Evolutionary conservation across 208 protist genomes (phyloP).

Genomic region (Phytomonas sp.): DNA sequence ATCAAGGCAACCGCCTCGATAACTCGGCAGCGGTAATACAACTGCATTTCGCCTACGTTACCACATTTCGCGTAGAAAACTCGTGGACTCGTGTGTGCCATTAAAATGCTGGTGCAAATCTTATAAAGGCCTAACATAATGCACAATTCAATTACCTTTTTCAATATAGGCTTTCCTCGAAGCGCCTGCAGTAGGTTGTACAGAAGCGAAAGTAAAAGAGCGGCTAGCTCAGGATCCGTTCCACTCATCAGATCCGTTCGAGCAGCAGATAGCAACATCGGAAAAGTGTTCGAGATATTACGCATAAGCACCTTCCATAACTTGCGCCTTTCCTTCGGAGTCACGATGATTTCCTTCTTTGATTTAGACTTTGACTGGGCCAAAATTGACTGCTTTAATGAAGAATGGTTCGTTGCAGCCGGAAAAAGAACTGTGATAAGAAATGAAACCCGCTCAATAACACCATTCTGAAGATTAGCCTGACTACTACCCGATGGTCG

Average conservation of each 20-base stretch:
- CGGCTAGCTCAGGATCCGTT: neutral
- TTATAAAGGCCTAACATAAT: conserved; percentile 1
- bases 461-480: neutral
- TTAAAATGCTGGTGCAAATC: neutral
- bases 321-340: neutral
- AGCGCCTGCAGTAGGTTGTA: neutral
- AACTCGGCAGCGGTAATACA: neutral
- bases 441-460: neutral
- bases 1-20: neutral
- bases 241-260: neutral
- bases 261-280: neutral
- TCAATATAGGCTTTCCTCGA: neutral
- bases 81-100: neutral
- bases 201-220: neutral
- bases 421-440: neutral
- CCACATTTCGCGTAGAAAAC: neutral
- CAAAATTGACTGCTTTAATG: neutral
- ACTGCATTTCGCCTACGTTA: neutral
- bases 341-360: neutral
- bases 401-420: neutral
- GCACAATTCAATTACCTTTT: neutral
- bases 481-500: neutral
- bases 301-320: neutral
- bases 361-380: neutral
- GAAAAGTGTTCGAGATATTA: neutral